These are phyloP conservation scores for Cytidiella melzeri DNA, from an alignment of 768 basidiomycete species.

Conservation along the genomic window DNA sequence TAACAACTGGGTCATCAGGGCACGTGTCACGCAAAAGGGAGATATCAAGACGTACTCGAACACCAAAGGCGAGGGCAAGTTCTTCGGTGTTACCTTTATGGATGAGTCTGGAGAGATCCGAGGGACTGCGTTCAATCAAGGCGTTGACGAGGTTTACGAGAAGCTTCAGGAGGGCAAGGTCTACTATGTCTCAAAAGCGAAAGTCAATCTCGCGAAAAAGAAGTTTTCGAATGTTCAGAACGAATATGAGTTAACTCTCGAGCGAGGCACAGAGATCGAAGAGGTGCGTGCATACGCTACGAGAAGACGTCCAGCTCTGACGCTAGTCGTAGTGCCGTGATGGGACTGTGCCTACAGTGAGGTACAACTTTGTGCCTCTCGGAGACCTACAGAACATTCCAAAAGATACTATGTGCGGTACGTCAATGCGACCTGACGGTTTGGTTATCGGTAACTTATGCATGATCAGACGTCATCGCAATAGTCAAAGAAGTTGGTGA, in stretches of 20 bases:
- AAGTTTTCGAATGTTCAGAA: conserved; percentile 88
- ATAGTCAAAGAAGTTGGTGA: conserved; percentile 76
- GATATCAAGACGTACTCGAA: conserved; percentile 92
- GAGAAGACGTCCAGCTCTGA: conserved; percentile 7
- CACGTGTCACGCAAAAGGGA: conserved; percentile 82
- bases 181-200: conserved; percentile 84
- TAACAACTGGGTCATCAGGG: conserved; percentile 98
- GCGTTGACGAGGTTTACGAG: conserved; percentile 79
- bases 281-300: conserved; percentile 45
- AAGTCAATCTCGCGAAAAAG: conserved; percentile 94
- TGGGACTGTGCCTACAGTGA: conserved; percentile 67
- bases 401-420: conserved; percentile 85
- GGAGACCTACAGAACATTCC: conserved; percentile 51
- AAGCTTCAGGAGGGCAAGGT: conserved; percentile 87
- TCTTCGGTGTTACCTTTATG: conserved; percentile 91
- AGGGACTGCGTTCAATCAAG: conserved; percentile 85
- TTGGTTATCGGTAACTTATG: neutral
- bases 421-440: conserved; percentile 16
- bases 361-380: conserved; percentile 76
- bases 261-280: conserved; percentile 76
- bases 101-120: conserved; percentile 92
- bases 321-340: conserved; percentile 63
- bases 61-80: conserved; percentile 84
- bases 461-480: conserved; percentile 73
- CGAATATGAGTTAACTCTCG: conserved; percentile 91